Base-by-base conservation (phyloP, 1,284 basidiomycete species). In the Trichosporon sp. region DNA sequence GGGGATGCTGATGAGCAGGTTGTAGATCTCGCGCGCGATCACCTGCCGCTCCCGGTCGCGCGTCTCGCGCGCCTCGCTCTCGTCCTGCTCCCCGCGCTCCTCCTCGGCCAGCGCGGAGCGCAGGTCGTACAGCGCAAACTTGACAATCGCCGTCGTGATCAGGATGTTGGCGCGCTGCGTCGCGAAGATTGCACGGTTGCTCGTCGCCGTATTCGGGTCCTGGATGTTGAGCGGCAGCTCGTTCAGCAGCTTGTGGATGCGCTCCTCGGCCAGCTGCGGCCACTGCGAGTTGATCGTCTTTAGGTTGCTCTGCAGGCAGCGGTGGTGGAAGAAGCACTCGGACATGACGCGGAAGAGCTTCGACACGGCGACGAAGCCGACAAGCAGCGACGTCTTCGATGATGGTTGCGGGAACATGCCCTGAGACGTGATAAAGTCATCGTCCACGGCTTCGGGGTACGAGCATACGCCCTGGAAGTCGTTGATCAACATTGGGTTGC, bases 381-480 rank as follows among this genome's bases (percentile, higher is more conserved):
- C 76, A n/a, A 83, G 76, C 18, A 80, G 74, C 4, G 80, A 81
- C 7, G 80, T 75, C 27, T 74, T 70, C 5, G 68, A 67, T 0
- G 77, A 44, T 0, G 81, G 81, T 65, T 83, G 82, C 5, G 80
- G 75, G 72, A 83, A 81, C 70, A 78, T 78, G 29, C 82, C 82
- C 74, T 81, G 80, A 9, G 80, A 77, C 0, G 81, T 83, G 64
- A 83, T 81, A 64, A 80, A 80, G 23, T 83, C 81, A 73, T 83
- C 82, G 68, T 83, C 81, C 35, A 77, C 75, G 0, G 77, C 75
- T 65, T 78, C 78, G 15, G 82, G 82, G 31, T 79, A 75, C 1
- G 77, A 78, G 60, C 77, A 79, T 1, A 80, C 74, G 35, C 81
- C 80, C 76, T 83, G 81, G 63, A 81, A 82, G 68, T 83, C 81